Base-by-base conservation (phyloP, 345 rosid species). In the Excoecaria agallocha region DNA sequence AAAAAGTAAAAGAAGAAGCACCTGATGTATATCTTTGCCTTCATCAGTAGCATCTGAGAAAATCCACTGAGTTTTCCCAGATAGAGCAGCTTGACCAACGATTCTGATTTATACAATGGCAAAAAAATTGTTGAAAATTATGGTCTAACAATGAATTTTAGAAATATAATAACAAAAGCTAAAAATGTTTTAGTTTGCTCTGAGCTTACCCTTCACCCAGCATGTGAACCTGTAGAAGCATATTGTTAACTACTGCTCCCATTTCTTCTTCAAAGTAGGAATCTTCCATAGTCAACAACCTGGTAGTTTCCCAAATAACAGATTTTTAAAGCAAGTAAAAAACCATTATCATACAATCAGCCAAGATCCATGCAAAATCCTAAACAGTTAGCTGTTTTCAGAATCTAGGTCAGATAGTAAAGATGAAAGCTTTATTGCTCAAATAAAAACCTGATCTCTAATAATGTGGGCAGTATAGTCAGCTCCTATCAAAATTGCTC, bases 201-300 rank as follows among this genome's bases (percentile, higher is more conserved):
- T 38, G 50, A 70, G 82, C 91, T 70, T 89, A 94, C 97, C 97
- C 97, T 86, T 91, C 93, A 70, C 97, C 93, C 12, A 89, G 78
- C 71, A 87, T 79, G 66, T 86, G 97, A 82, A 82, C 84, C 70
- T 87, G 84, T 20, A 67, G 83, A 84, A 84, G 85, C 89, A 89
- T 80, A 61, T 76, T 83, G 76, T 81, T 80, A 74, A 88, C 82
- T 8, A 87, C n/a, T 67, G 87, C 45, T 50, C 66, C 79, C 83
- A 89, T 78, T 74, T 86, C 81, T 64, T 88, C 90, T 76, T 87
- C 92, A 74, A 43, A 80, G 77, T 87, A 85, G 41, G 89, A 89
- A 78, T 92, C 97, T 85, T 86, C 90, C 81, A 87, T 64, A 15
- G 88, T 89, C 85, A 92, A 68, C 81, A 89, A 79, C 98, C 97